Base-by-base conservation (phyloP, 768 basidiomycete genomes). In the Pisolithus albus region DNA sequence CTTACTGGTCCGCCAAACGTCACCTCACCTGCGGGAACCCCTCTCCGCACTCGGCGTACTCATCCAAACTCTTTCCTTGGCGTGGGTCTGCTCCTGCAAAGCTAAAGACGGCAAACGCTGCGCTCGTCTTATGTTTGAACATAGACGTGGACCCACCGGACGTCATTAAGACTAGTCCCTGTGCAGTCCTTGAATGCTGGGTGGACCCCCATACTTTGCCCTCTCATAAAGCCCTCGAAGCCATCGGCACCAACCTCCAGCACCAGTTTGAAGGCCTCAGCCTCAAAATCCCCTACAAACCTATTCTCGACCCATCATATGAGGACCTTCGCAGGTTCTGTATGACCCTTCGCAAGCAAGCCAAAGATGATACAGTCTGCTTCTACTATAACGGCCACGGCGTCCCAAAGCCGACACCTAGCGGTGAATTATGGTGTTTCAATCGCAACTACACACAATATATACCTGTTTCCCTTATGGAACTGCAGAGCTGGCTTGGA, bases 371-470 rank as follows among this genome's bases (percentile, higher is more conserved):
- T 62, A 85, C 96, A 2, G 84, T 92, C 7, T 74, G 97, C 26
- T 95, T 98, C 69, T 92, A 98, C 70, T 99, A 98, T 71, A 99
- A 98, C 57, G 96, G 96, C 3, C 96, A 98, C 56, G 96, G 96
- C 21, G 96, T 99, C 19, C 95, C 95, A 2, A 94, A 91, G 62
- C 96, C 96, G 10, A 98, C 96, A 0, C 76, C 88, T 0, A 93
- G 90, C 56, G 89, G 96, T 21, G 96, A 99, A 69, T 78, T 99
- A 48, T 99, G 96, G 96, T 94, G 96, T 51, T 99, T 99, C 75
- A 98, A 99, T 69, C 78, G 84, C 61, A 88, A 83, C 59, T 98
- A 98, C 67, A 97, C 96, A 0, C 95, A 99, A 68, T 99, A 99
- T 64, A 98, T 98, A 53, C 96, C 96, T 0, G 88, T 98, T 10